Base-by-base conservation (phyloP, 495 filamentous ascomycete genomes). In the Penicillium roqueforti region DNA sequence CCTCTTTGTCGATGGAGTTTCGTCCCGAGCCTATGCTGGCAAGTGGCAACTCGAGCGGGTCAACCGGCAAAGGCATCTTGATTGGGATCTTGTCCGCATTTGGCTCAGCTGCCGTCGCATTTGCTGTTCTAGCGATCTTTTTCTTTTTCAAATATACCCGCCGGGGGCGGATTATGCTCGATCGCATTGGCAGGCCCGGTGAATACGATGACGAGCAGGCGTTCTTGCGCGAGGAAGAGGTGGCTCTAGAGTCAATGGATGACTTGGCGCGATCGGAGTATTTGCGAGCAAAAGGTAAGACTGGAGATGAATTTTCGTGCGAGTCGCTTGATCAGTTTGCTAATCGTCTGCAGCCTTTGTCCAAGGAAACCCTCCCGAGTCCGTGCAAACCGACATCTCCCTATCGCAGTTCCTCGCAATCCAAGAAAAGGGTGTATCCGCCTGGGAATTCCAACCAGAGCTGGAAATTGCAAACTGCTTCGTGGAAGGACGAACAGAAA, bases 381-480 rank as follows among this genome's bases (percentile, higher is more conserved):
- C 95, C 1, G 75, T 89, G 56, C 90, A 92, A 61, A 98, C 93
- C 56, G 93, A 98, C 62, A 98, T 98, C 54, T 97, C 93, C 25
- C 72, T 98, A 54, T 97, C 95, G 37, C 93, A 98, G 68, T 97
- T 95, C 64, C 78, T 98, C 42, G 93, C 95, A 25, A 98, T 98
- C 58, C 93, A 98, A 74, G 93, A 98, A 70, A 98, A 98, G 69
- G 93, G 93, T 45, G 93, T 98, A 19, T 95, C 92, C 6, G 93
- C 93, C 8, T 98, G 93, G 93, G 93, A 97, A 68, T 98, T 98
- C 56, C 92, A 97, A 67, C 92, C 93, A 3, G 93, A 98, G 70
- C 73, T 98, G 32, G 93, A 98, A 69, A 97, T 98, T 59, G 93
- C 93, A 50, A 98, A 98, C 71, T 97, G 95, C 68, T 98, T 98